Evolutionary conservation across 345 rosid genomes (phyloP), one percentile per base, ranked within the genome.

Genomic region (Nasturtium officinale): DNA sequence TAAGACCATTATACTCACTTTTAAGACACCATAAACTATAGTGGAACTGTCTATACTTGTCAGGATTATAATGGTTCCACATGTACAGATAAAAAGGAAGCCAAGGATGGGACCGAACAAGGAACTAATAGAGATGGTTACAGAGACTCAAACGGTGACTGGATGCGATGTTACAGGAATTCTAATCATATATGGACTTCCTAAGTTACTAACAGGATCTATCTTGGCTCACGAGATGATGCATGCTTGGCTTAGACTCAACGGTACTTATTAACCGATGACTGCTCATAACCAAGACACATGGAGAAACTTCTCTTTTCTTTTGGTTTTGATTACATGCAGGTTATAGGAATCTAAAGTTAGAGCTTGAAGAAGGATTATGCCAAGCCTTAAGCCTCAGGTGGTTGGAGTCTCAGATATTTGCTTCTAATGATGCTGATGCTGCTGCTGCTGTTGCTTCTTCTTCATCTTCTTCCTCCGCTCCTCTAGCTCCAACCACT

Each of bases 151-250:
- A 56, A 79, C 73, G 80, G 85, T 91, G 38, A 88, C 90, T 12
- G 76, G 61, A 3, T 87, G 91, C 74, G 93, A 88, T 78, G 96
- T 94, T 63, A 87, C 96, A 5, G 98, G 96, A 38, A 91, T 94
- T 79, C 97, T 94, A 74, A 87, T 94, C 63, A 20, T 94, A 68
- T 87, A 83, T 76, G 96, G 98, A 60, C 96, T 94, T 37, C 98
- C 98, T 30, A 87, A 92, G 81, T 75, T 90, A 79, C 77, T 90
- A 66, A 90, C 99, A 1, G 99, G 98, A 6, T 88, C 89, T 7
- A 88, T 95, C 65, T 79, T 91, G 51, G 98, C 94, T 78, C 99
- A 91, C 61, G 99, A 95, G 80, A 87, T 95, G 96, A 91, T 95
- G 99, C 96, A 95, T 9, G 99, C 99, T 0, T 89, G 87, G 85